A percentile compares a stretch with the other conserved stretches of the same genome.
Conservation (phyloP, 352 stramenopile species). For the Phytopythium cucurbitacearum region DNA sequence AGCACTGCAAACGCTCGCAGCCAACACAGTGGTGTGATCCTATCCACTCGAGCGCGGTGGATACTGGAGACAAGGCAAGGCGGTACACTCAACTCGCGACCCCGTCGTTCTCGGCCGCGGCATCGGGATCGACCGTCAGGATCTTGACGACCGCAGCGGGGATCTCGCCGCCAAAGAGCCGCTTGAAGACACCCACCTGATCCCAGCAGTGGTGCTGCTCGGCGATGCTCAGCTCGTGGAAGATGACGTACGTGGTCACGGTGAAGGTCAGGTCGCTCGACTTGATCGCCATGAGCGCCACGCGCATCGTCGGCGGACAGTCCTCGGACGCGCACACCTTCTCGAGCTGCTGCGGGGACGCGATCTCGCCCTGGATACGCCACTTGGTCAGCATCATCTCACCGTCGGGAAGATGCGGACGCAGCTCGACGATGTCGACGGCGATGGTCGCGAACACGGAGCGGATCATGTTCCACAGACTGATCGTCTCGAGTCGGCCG, state of each 20-base stretch:
- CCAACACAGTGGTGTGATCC: too few species aligned
- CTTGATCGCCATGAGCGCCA: conserved; percentile 70
- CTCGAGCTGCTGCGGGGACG: conserved; percentile 51
- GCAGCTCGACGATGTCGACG: conserved; percentile 77
- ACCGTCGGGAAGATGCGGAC: conserved; percentile 63
- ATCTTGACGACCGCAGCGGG: conserved; percentile 48
- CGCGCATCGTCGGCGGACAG: conserved; percentile 60
- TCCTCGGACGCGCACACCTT: conserved; percentile 64
- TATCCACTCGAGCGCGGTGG: too few species aligned
- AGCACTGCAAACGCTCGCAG: too few species aligned
- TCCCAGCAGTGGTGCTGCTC: conserved; percentile 83
- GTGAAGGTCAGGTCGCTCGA: conserved; percentile 81
- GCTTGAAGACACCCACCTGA: conserved; percentile 78
- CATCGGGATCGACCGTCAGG: conserved; percentile 45
- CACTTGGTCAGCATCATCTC: conserved; percentile 86
- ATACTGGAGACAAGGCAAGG: too few species aligned
- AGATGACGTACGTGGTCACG: conserved; percentile 81
- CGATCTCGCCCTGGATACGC: conserved; percentile 77
- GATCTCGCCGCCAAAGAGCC: conserved; percentile 75
- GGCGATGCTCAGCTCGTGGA: conserved; percentile 61
- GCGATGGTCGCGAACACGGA: conserved; percentile 73
- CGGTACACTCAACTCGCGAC: not conserved
- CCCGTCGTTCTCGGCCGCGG: not conserved
- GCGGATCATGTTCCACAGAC: conserved; percentile 79
- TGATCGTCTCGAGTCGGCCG: conserved; percentile 65